Base-by-base conservation (phyloP, 2,329 filamentous ascomycete species). In the Monosporascus sp. region DNA sequence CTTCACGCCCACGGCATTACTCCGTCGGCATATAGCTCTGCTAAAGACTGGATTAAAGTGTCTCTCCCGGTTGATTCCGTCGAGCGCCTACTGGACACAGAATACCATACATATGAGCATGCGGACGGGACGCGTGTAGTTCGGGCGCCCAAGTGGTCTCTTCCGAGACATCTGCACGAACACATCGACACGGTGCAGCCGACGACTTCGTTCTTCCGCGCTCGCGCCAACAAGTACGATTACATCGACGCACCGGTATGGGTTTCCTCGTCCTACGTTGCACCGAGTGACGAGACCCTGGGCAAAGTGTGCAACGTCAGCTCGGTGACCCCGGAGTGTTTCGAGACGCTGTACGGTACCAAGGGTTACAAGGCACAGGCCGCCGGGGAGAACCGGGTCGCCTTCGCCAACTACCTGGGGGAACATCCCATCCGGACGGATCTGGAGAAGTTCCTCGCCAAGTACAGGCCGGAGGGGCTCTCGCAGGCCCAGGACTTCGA, bases 181-280 rank as follows among this genome's bases (percentile, higher is more conserved):
- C 80, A 82, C 61, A 78, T 85, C 56, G 79, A 84, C 60, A 75
- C 78, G 14, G 78, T 85, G 26, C 81, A 85, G 63, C 82, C 82
- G 2, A 85, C 81, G 1, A 84, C 76, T 48, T 80, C 80, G 0
- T 85, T 85, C 70, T 78, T 81, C 65, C 73, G 74, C 38, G 60
- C 71, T 59, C 60, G 60, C 37, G 54, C 63, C 38, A 59, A 67
- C 52, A 63, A 60, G 17, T 63, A 62, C 31, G 59, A 67, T 17
- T 61, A 69, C n/a, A 55, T 65, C 22, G 64, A 66, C 40, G 60
- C 65, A 44, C 60, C 64, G 5, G 68, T 67, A 7, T 67, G 63
- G 24, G 38, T 61, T 51, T 53, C 70, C 58, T 50, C 60, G 57
- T 60, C 52, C 54, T 71, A 66, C 41, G 60, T 52, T 63, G 59